Percentiles rank a stretch among this genome's conserved stretches.
These are phyloP conservation scores for Mimosa pudica DNA, from an alignment of 306 rosid genomes.

Conservation along the genomic window DNA sequence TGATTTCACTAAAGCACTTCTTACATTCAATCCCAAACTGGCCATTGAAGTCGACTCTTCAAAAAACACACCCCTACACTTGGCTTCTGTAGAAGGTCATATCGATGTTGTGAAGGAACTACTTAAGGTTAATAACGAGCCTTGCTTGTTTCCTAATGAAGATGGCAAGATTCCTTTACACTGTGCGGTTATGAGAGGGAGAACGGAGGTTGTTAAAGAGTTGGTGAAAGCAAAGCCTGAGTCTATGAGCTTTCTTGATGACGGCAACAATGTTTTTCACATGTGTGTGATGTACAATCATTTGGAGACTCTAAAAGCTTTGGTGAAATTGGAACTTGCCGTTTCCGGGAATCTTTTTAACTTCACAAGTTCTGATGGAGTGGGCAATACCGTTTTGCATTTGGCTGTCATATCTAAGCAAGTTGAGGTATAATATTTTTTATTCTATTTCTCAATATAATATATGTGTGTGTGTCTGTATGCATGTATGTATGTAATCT, in stretches of 20 bases:
- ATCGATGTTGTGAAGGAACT: not conserved
- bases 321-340: conserved; percentile 3
- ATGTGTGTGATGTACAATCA: conserved; percentile 21
- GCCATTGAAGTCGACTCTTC: not conserved
- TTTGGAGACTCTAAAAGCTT: conserved; percentile 21
- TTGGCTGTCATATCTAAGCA: not conserved
- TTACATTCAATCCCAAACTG: not conserved
- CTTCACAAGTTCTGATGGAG: not conserved
- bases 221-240: not conserved
- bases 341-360: not conserved
- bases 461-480: too few relatives aligned
- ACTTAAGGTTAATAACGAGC: not conserved
- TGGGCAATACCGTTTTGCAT: not conserved
- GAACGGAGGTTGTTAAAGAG: not conserved
- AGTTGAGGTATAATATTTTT: not conserved
- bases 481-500: too few relatives aligned
- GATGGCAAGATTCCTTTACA: not conserved
- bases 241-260: not conserved
- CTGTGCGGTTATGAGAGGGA: not conserved
- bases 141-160: not conserved
- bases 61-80: not conserved
- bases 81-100: not conserved
- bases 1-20: not conserved
- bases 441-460: not conserved
- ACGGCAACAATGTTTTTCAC: conserved; percentile 11